phyloP scores from a whole-genome alignment of 371 early-diverging fungal species.

The Coemansia sp. region DNA sequence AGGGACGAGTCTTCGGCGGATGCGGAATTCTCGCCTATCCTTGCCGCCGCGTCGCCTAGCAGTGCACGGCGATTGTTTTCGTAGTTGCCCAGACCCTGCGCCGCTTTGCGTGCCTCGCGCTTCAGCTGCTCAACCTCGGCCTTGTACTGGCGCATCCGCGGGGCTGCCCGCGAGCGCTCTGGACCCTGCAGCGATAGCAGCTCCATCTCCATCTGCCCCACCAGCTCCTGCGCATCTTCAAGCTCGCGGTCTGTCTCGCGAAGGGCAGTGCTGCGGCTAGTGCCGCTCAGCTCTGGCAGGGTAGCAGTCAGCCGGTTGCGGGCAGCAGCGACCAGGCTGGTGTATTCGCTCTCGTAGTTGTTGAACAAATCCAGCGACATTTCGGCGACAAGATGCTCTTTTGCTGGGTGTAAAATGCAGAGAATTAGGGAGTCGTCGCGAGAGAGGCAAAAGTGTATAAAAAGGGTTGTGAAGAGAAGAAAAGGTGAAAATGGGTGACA shows the following conservation, averaged over 20 bases:
- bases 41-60: constrained; percentile 55
- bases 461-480: neutral
- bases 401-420: too few species aligned
- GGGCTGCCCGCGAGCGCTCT: constrained; percentile 66
- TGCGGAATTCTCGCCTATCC: neutral
- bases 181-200: constrained; percentile 71
- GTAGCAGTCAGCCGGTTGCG: constrained; percentile 60
- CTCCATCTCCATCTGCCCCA: constrained; percentile 93
- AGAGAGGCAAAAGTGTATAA: too few species aligned
- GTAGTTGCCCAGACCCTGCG: constrained; percentile 27
- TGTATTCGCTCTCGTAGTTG: constrained; percentile 85
- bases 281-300: constrained; percentile 63
- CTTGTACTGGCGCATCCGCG: constrained; percentile 71
- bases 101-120: constrained; percentile 60
- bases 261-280: constrained; percentile 36
- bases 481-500: neutral
- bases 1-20: constrained; percentile 60
- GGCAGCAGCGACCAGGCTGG: constrained; percentile 62
- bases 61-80: constrained; percentile 60
- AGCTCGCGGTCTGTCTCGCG: constrained; percentile 73
- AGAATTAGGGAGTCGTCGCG: too few species aligned
- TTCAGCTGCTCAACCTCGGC: constrained; percentile 74
- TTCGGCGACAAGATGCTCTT: neutral
- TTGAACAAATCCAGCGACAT: constrained; percentile 71
- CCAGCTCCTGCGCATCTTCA: constrained; percentile 91